Evolutionary conservation across 2,329 filamentous ascomycete species (phyloP).

Genomic region (Chaetomiaceae sp.): DNA sequence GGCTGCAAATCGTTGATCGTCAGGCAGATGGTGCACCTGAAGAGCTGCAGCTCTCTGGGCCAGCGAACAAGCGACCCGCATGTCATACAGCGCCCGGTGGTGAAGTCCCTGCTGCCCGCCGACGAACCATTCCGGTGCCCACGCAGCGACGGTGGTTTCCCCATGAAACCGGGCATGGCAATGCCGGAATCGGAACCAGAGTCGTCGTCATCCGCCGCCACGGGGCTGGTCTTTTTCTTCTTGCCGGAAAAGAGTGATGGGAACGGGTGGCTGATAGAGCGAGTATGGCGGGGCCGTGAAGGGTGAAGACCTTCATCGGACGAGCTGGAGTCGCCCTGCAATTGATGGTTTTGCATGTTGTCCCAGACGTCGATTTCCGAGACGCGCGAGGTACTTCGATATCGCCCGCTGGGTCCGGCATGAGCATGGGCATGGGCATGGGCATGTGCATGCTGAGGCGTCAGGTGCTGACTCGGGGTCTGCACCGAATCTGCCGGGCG

Average conservation of each 20-base stretch:
- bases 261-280: slow-evolving; percentile 78
- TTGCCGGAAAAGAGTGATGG: slow-evolving; percentile 62
- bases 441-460: slow-evolving; percentile 11
- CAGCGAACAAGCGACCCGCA: slow-evolving; percentile 78
- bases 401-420: slow-evolving; percentile 13
- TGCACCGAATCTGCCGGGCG: slow-evolving; percentile 12
- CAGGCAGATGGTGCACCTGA: slow-evolving; percentile 77
- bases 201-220: slow-evolving; percentile 29
- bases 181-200: slow-evolving; percentile 39
- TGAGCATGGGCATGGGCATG: no score
- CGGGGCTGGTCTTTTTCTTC: slow-evolving; percentile 48
- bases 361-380: slow-evolving; percentile 25
- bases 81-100: slow-evolving; percentile 75
- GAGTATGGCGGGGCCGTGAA: slow-evolving; percentile 41
- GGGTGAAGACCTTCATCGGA: slow-evolving; percentile 41
- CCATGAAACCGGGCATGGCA: slow-evolving; percentile 26
- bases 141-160: slow-evolving; percentile 28
- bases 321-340: slow-evolving; percentile 34
- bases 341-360: slow-evolving; percentile 19
- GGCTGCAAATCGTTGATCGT: slow-evolving; percentile 76
- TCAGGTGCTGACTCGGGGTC: slow-evolving; percentile 7
- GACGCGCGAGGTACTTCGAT: slow-evolving; percentile 18
- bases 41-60: slow-evolving; percentile 67
- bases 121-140: slow-evolving; percentile 32
- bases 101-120: slow-evolving; percentile 51